phyloP scores from a whole-genome alignment of 2,329 filamentous ascomycete species.

The Cryoendolithus antarcticus region DNA sequence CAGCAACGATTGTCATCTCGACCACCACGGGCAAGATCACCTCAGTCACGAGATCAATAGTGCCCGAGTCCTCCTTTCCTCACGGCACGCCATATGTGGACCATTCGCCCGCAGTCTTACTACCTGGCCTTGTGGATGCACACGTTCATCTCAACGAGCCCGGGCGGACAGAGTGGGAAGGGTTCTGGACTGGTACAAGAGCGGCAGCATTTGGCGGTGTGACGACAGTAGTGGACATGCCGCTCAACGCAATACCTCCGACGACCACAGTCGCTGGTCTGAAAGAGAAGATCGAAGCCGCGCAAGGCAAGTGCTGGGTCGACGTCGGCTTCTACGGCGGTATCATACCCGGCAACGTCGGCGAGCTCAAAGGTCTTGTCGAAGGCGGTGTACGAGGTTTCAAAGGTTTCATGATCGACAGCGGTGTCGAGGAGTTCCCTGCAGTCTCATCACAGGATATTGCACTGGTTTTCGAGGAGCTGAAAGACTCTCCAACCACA shows the following conservation, averaged over 20 bases:
- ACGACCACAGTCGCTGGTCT: constrained; percentile 80
- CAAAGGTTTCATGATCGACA: constrained; percentile 96
- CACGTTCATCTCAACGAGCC: constrained; percentile 98
- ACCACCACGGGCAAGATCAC: constrained; percentile 71
- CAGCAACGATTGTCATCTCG: constrained; percentile 74
- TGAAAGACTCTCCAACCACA: constrained; percentile 72
- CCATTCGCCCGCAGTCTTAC: constrained; percentile 70
- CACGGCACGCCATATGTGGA: constrained; percentile 62
- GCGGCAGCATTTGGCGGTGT: constrained; percentile 93
- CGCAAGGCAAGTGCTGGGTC: constrained; percentile 84
- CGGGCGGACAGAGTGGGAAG: constrained; percentile 94
- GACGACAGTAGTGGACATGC: constrained; percentile 96
- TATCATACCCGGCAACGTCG: constrained; percentile 77
- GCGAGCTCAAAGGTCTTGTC: constrained; percentile 67
- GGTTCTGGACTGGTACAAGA: constrained; percentile 86
- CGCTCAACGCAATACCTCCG: constrained; percentile 88
- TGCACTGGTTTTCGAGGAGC: constrained; percentile 61
- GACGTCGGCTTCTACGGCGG: constrained; percentile 98
- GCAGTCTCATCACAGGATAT: constrained; percentile 75
- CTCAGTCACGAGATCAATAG: constrained; percentile 57
- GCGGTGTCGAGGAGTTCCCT: constrained; percentile 92
- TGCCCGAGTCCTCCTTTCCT: constrained; percentile 67
- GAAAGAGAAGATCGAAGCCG: constrained; percentile 73
- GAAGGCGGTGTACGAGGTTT: constrained; percentile 83
- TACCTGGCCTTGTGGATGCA: constrained; percentile 88